Evolutionary conservation across 2,329 filamentous ascomycete species (phyloP), one percentile per base, ranked within the genome.

Genomic region (Helotiales sp.): DNA sequence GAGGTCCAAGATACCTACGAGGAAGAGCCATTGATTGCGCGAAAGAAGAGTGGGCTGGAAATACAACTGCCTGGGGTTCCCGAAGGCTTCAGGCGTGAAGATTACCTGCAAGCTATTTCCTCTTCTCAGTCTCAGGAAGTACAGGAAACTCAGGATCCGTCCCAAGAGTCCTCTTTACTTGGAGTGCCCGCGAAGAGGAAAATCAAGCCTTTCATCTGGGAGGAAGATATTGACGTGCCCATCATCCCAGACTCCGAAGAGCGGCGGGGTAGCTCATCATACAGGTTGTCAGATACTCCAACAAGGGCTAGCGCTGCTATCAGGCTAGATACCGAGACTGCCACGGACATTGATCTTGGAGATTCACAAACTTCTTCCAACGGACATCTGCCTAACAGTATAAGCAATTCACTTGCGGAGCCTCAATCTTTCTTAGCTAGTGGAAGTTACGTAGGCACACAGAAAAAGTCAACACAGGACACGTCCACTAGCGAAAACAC

Each of bases 1-100:
- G 66, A 67, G 46, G 66, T 69, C 13, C 63, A 61, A 33, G 66
- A 69, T 59, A 66, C 59, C 29, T 67, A 66, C 64, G 64, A 68
- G 53, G 61, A 66, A 22, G 61, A 63, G n/a, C 34, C 25, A 31
- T 2, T 44, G 15, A 44, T 3, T 19, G 30, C 19, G 24, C n/a
- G 22, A 8, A 46, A 15, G 17, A 27, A 27, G 25, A 6, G 6
- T 54, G 42, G 9, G 49, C 29, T 19, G 38, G 17, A 48, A 5
- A 15, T 57, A 29, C 36, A 27, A 15, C 54, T 67, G 48, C 36
- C 44, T 6, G 25, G 40, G 30, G 49, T 40, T n/a, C 12, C 9
- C 13, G 25, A 40, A 13, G 30, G 7, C 24, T 53, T 48, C 15
- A 15, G 31, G n/a, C 46, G 25, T 2, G 25, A 29, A 13, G 46